These are phyloP conservation scores for Hypoxylon trugodes DNA, from an alignment of 495 filamentous ascomycete species.

Conservation along the genomic window DNA sequence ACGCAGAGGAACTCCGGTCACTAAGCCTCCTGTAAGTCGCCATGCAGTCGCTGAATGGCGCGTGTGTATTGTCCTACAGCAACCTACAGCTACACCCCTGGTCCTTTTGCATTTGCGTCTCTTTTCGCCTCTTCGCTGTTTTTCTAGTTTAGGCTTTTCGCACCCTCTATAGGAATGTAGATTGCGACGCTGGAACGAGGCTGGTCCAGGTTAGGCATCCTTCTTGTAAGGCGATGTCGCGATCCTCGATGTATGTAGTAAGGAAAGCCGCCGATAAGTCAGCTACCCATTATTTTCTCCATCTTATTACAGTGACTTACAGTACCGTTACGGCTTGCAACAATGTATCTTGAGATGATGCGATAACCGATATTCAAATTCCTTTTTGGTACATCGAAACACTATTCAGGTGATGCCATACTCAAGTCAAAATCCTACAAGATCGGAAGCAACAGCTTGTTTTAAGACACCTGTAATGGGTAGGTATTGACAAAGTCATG, in stretches of 20 bases:
- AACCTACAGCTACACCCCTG: too few species aligned
- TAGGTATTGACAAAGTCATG: constrained; percentile 25
- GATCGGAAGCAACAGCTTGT: not conserved
- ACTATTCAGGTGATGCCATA: constrained; percentile 3
- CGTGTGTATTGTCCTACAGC: not conserved
- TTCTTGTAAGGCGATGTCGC: not conserved
- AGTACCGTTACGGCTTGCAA: too few species aligned
- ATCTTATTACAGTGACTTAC: not conserved
- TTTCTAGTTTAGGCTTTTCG: constrained; percentile 6
- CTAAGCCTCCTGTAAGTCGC: constrained; percentile 1
- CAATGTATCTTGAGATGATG: too few species aligned
- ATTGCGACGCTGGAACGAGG: constrained; percentile 20
- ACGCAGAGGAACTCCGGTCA: constrained; percentile 16
- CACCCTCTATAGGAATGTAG: not conserved
- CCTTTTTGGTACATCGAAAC: not conserved
- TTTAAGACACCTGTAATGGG: not conserved
- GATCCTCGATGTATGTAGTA: not conserved
- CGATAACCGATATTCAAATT: not conserved
- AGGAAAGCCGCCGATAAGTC: too few species aligned
- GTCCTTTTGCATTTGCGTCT: too few species aligned
- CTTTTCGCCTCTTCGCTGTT: not conserved
- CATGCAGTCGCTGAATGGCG: not conserved
- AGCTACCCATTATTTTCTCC: too few species aligned
- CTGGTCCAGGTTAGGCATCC: constrained; percentile 22
- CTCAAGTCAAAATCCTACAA: not conserved